A percentile compares a stretch with the other conserved stretches of the same genome.
Conservation (phyloP, 176 grass and related monocot genomes). For the Eleusine coracana region DNA sequence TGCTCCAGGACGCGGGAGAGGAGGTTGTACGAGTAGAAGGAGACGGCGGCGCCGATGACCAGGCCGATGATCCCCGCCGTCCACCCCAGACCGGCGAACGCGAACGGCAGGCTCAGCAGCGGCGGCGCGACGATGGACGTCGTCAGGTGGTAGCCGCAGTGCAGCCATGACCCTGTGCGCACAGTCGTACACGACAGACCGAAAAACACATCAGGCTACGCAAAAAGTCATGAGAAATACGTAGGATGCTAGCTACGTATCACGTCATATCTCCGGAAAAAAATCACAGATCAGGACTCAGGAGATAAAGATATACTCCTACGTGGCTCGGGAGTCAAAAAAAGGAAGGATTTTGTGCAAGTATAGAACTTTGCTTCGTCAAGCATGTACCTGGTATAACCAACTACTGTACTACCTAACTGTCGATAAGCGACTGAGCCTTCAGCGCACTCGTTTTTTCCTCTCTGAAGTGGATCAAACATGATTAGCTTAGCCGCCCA, state of each 20-base stretch:
- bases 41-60: slow-evolving; percentile 55
- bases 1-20: slow-evolving; percentile 90
- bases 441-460: neutral
- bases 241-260: neutral
- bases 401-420: neutral
- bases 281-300: neutral
- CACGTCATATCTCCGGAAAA: neutral
- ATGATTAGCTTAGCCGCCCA: slow-evolving; percentile 4
- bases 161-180: slow-evolving; percentile 78
- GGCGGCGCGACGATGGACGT: slow-evolving; percentile 91
- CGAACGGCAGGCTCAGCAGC: slow-evolving; percentile 87
- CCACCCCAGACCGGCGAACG: slow-evolving; percentile 83
- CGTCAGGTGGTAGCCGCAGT: slow-evolving; percentile 91
- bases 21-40: slow-evolving; percentile 99
- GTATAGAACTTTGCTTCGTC: neutral
- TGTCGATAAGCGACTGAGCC: neutral
- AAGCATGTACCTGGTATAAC: neutral
- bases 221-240: neutral
- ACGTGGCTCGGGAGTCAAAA: neutral
- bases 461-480: neutral
- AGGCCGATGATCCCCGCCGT: slow-evolving; percentile 61
- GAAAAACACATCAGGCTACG: neutral
- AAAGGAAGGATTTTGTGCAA: neutral
- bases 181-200: neutral
- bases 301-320: neutral